Conservation (phyloP, 202 grass and related monocot species). For the Sporobolus alterniflorus region DNA sequence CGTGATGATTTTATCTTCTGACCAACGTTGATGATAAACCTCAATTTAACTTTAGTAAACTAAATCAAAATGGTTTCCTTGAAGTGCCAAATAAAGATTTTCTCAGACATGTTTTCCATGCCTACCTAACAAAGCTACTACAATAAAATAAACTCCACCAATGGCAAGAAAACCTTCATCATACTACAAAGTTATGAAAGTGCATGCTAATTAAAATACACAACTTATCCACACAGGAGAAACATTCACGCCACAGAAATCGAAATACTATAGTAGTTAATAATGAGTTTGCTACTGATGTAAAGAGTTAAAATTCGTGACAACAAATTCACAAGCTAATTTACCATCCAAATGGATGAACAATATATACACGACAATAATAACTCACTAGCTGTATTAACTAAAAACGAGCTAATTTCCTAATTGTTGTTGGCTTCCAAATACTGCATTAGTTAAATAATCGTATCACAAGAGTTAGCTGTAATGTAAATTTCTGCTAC, state of each 20-base stretch:
- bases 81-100: neutral
- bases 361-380: neutral
- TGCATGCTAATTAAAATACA: neutral
- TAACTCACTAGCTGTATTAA: neutral
- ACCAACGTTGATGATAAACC: too few species aligned
- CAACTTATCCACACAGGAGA: neutral
- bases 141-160: neutral
- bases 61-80: neutral
- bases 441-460: neutral
- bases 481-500: neutral
- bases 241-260: slow-evolving; percentile 6
- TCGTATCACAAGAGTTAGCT: neutral
- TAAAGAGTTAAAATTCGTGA: neutral
- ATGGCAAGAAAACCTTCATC: neutral
- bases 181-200: neutral
- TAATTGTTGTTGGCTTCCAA: neutral
- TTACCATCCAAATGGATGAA: neutral
- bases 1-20: too few species aligned
- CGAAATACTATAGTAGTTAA: neutral
- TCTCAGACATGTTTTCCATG: neutral
- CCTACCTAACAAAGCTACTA: neutral
- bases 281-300: neutral
- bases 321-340: neutral
- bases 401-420: neutral
- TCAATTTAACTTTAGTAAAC: neutral